phyloP scores from a whole-genome alignment of 73 alveolate genomes.

The Paramecium tetraurelia region DNA sequence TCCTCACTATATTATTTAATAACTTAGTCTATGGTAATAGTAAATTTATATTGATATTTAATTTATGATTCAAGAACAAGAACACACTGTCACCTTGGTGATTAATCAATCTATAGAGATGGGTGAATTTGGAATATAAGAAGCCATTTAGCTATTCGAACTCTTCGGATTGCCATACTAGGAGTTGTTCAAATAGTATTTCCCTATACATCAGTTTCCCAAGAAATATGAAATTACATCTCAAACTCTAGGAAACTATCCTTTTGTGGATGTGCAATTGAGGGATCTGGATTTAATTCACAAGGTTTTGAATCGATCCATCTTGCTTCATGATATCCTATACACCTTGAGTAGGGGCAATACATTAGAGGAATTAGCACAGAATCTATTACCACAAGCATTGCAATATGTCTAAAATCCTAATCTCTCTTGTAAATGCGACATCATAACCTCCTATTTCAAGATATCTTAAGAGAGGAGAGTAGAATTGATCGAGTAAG shows the following conservation, averaged over 20 bases:
- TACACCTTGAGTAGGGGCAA: conserved; percentile 17
- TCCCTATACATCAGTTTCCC: neutral
- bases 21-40: neutral
- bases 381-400: conserved; percentile 26
- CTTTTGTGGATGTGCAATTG: conserved; percentile 66
- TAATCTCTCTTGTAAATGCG: conserved; percentile 66
- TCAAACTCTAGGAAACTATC: conserved; percentile 35
- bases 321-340: conserved; percentile 63
- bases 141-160: neutral
- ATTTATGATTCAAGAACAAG: conserved; percentile 21
- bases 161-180: neutral
- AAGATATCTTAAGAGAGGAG: conserved; percentile 67
- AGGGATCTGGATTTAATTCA: conserved; percentile 55
- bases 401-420: conserved; percentile 21
- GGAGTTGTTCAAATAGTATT: neutral
- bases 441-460: conserved; percentile 74
- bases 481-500: conserved; percentile 70
- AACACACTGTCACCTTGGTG: neutral
- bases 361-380: neutral
- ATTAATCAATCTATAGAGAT: conserved; percentile 2
- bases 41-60: neutral
- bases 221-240: conserved; percentile 32
- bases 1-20: neutral
- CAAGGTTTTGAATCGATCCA: conserved; percentile 62
- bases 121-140: conserved; percentile 28